Percentiles rank a stretch among this genome's conserved stretches.
Conservation (phyloP, 169 alveolate species). For the Perkinsus marinus region DNA sequence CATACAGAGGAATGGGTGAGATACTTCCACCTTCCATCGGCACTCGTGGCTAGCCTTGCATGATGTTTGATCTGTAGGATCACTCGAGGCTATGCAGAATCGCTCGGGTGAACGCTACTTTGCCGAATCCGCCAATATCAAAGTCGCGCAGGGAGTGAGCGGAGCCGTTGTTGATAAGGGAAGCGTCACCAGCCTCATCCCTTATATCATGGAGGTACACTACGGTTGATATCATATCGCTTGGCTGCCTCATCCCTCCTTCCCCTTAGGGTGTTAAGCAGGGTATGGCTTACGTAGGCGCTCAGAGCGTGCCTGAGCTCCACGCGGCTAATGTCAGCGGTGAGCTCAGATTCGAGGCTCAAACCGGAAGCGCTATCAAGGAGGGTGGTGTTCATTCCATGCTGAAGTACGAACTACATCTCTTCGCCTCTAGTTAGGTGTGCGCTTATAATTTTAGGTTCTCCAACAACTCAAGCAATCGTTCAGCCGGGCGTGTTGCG, state of each 20-base stretch:
- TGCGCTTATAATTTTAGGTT: not conserved
- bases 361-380: not conserved
- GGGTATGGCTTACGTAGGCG: constrained; percentile 46
- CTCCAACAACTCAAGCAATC: not conserved
- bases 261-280: constrained; percentile 35
- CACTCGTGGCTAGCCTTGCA: too few relatives aligned
- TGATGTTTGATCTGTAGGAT: constrained; percentile 29
- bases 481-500: not conserved
- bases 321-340: constrained; percentile 41
- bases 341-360: constrained; percentile 27
- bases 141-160: constrained; percentile 68
- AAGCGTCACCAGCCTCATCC: constrained; percentile 52
- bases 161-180: constrained; percentile 73
- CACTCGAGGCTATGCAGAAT: constrained; percentile 13
- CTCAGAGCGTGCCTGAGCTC: constrained; percentile 16
- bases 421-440: not conserved
- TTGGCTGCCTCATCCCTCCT: not conserved
- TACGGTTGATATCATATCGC: not conserved
- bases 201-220: constrained; percentile 50
- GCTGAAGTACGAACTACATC: not conserved
- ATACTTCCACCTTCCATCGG: too few relatives aligned
- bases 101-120: not conserved
- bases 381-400: not conserved
- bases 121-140: constrained; percentile 37
- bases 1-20: constrained; percentile 74